Base-by-base conservation (phyloP, 2,329 filamentous ascomycete species). In the Colletotrichum higginsianum region DNA sequence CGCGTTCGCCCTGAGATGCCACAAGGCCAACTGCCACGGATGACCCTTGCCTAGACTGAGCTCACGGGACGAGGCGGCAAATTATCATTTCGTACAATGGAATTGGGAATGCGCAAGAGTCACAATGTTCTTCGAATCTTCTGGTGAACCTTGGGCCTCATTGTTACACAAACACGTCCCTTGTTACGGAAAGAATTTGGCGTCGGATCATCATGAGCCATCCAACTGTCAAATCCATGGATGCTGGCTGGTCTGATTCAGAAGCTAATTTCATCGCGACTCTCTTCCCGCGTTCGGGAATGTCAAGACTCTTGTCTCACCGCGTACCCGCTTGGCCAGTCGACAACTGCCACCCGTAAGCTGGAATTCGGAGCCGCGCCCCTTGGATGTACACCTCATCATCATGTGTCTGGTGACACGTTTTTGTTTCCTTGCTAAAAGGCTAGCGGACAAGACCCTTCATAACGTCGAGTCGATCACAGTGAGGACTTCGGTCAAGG, bases 271-370 rank as follows among this genome's bases (percentile, higher is more conserved):
- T 68, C 69, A 56, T 63, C 58, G 26, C 56, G 53, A 58, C 44
- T 23, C 42, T 60, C 44, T 47, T 67, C 50, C 63, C 63, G 44
- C 64, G 57, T 57, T 23, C 60, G 66, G 65, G 66, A 71, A 63
- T 71, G 58, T 64, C 18, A 38, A 68, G 53, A 69, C 52, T 63
- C n/a, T 30, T 68, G 69, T 69, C 52, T 64, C 53, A 71, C 56
- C 40, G 47, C 35, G 58, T 23, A 42, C 40, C 55, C 40, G 49
- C 40, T 63, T 40, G 30, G 13, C 26, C 40, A 15, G 44, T 46
- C 53, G 9, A 13, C 35, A 16, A 21, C 30, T 56, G 46, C 18
- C 56, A 42, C 52, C 23, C 38, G 47, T 18, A 23, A 18, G 26
- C 38, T 55, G 46, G 67, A 71, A 71, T 71, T 18, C 30, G 38